Percentiles rank a stretch among this genome's conserved stretches.
Conservation (phyloP, 2,329 filamentous ascomycete species). For the Phialemonium atrogriseum region DNA sequence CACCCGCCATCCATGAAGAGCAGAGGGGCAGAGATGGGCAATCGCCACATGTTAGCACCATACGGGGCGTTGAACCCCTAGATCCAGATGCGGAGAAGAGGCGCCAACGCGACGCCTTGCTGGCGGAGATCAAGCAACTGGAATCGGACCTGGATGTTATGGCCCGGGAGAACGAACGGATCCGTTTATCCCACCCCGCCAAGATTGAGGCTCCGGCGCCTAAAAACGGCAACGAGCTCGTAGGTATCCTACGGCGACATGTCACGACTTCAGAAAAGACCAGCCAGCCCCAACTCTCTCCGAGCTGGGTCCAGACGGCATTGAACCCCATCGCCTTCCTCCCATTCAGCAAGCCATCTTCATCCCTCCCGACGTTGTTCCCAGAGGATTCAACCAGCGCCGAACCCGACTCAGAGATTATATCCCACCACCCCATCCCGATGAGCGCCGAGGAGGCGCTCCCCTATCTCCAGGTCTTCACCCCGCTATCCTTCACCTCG, state of each 20-base stretch:
- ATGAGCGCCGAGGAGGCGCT: conserved; percentile 57
- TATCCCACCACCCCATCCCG: conserved; percentile 57
- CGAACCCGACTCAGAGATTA: conserved; percentile 29
- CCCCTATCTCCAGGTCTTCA: conserved; percentile 64
- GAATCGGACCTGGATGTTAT: conserved; percentile 50
- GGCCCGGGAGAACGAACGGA: conserved; percentile 48
- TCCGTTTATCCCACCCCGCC: conserved; percentile 33
- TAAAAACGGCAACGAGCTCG: conserved; percentile 22
- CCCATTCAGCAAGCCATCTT: conserved; percentile 35
- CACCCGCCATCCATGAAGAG: too few species aligned
- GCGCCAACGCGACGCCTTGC: conserved; percentile 41
- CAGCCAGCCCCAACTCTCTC: conserved; percentile 11
- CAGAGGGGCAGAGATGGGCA: too few species aligned
- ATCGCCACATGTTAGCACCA: too few species aligned
- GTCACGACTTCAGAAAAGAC: conserved; percentile 28
- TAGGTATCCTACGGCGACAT: conserved; percentile 32
- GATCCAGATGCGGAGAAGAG: conserved; percentile 41
- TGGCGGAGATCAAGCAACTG: conserved; percentile 46
- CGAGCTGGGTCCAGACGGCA: conserved; percentile 35
- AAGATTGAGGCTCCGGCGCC: conserved; percentile 17
- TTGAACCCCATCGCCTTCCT: conserved; percentile 43
- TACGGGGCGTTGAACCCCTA: conserved; percentile 30
- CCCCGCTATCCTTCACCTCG: conserved; percentile 54
- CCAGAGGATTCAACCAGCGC: conserved; percentile 17
- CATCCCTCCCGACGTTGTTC: conserved; percentile 16